Evolutionary conservation across 2,329 filamentous ascomycete species (phyloP).

Genomic region (Xylariales sp.): DNA sequence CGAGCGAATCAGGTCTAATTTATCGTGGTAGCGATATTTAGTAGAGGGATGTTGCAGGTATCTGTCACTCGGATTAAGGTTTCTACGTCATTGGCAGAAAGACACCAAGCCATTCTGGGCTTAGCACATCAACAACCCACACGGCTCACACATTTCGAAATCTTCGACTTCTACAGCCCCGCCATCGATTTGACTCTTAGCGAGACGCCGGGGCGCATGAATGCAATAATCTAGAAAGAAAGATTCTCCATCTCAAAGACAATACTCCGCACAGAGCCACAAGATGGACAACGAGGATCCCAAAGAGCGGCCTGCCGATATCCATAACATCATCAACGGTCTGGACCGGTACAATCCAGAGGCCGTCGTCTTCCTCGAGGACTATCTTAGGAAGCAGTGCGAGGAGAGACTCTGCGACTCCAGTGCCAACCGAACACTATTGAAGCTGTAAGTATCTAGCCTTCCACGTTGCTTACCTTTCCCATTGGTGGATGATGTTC

Average conservation of each 20-base stretch:
- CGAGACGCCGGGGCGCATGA: no score
- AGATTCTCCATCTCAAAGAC: no score
- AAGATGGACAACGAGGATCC: conserved; percentile 75
- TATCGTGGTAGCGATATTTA: no score
- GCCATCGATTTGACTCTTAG: conserved; percentile 21
- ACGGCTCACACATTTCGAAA: conserved; percentile 21
- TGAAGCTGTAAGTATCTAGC: conserved; percentile 83
- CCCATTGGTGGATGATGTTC: conserved; percentile 61
- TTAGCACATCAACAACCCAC: conserved; percentile 13
- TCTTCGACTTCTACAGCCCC: conserved; percentile 20
- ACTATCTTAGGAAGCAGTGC: conserved; percentile 92
- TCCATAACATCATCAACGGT: conserved; percentile 90
- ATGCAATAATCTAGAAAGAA: no score
- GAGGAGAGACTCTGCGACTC: conserved; percentile 91
- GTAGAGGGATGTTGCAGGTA: no score
- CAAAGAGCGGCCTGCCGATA: conserved; percentile 86
- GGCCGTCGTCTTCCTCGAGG: conserved; percentile 87
- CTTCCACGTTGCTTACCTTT: conserved; percentile 16
- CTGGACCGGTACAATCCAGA: conserved; percentile 98
- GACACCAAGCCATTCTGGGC: conserved; percentile 8
- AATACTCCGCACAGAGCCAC: no score
- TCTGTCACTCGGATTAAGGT: conserved; percentile 4
- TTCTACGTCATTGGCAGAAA: background rate
- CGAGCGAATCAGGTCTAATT: no score
- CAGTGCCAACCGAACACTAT: conserved; percentile 90